Conservation (phyloP, 2,329 filamentous ascomycete genomes). For the Neoarthrinium moseri region DNA sequence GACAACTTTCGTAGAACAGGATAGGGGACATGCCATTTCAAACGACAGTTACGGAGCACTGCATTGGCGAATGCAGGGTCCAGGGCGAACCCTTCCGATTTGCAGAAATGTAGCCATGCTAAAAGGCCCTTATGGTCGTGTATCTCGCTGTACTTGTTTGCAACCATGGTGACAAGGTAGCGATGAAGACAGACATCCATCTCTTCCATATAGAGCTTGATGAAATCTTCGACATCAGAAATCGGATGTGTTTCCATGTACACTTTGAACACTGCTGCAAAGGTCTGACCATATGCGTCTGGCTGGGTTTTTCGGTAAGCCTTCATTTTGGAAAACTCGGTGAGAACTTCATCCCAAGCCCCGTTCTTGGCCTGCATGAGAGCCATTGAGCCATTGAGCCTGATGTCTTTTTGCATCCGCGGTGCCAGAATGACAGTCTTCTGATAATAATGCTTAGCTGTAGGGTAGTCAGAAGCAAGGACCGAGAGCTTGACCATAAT, state of each 20-base stretch:
- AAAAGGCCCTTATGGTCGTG: conserved; percentile 37
- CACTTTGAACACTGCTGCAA: conserved; percentile 37
- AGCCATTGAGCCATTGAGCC: conserved; percentile 35
- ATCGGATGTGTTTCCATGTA: conserved; percentile 37
- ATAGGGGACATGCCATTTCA: conserved; percentile 36
- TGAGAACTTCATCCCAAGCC: conserved; percentile 39
- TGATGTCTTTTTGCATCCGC: conserved; percentile 25
- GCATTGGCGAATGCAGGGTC: conserved; percentile 37
- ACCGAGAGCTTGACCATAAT: conserved; percentile 39
- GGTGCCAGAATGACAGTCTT: conserved; percentile 24
- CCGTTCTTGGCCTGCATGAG: conserved; percentile 34
- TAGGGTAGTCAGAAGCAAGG: conserved; percentile 28
- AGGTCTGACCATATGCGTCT: conserved; percentile 27
- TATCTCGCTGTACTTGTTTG: conserved; percentile 39
- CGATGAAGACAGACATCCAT: conserved; percentile 33
- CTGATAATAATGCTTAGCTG: conserved; percentile 29
- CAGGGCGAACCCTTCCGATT: conserved; percentile 30
- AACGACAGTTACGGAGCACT: conserved; percentile 35
- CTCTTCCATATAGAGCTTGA: conserved; percentile 33
- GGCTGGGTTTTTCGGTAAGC: conserved; percentile 9
- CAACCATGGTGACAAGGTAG: conserved; percentile 39
- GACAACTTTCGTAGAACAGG: conserved; percentile 32
- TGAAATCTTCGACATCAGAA: conserved; percentile 37
- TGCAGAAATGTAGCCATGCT: conserved; percentile 40
- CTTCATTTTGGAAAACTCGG: conserved; percentile 27